Base-by-base conservation (phyloP, 768 basidiomycete genomes). In the Phlebiopsis gigantea region DNA sequence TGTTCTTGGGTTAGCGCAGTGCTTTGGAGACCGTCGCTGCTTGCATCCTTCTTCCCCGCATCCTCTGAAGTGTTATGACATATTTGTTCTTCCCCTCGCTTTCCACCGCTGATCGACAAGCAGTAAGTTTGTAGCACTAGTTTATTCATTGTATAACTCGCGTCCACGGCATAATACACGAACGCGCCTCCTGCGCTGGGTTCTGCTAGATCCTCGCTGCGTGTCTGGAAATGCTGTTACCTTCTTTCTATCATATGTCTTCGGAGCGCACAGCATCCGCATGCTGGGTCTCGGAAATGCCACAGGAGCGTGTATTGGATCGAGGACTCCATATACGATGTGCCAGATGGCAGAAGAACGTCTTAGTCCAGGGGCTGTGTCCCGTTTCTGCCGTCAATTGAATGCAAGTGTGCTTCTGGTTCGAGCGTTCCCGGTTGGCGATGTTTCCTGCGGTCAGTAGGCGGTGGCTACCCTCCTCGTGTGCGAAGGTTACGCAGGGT, bases 101-200 rank as follows among this genome's bases (percentile, higher is more conserved):
- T 41, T 31, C 50, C 47, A 25, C 29, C 39, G 26, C 25, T 25
- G 15, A 14, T 34, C 46, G 46, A 19, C 48, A 55, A 30, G 55
- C 41, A 56, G 26, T 39, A 19, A 10, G 15, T 47, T 50, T 59
- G 58, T 59, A 59, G 58, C 58, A 53, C 24, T 39, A 34, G 50
- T 51, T 42, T 47, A 51, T 51, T 19, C 15, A 30, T 48, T 51
- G 50, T 59, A 47, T 50, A 49, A 50, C 29, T 56, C 54, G 49
- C 29, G 42, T 25, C 34, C 34, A 28, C 17, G 53, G 44, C 57
- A 42, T 54, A 58, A 58, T 54, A 52, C 51, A 47, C 57, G 52
- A 55, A 25, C 57, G 52, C 57, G 53, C 49, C 57, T 53, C 31
- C 34, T 15, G 56, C 46, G 56, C 56, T 57, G 46, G 48, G 47